Evolutionary conservation across 202 grass and related monocot species (phyloP).

Genomic region (Dendrocalamus latiflorus): DNA sequence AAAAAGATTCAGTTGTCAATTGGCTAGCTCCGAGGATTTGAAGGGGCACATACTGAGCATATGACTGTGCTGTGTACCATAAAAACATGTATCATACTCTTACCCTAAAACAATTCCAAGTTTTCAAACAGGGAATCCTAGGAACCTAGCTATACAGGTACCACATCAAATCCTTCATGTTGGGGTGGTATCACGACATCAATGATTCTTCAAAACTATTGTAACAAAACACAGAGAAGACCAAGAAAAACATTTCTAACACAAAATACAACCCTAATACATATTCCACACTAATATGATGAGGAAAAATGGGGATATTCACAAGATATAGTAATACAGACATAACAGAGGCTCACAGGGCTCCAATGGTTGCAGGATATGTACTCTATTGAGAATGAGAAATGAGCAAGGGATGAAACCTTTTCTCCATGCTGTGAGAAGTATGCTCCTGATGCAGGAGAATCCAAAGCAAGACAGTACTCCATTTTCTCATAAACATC

Average conservation of each 20-base stretch:
- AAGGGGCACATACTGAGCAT: neutral
- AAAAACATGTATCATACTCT: conserved; percentile 3
- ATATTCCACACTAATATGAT: neutral
- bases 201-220: neutral
- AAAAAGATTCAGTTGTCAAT: too few relatives aligned
- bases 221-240: conserved; percentile 27
- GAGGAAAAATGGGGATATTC: neutral
- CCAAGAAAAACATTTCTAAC: conserved; percentile 2
- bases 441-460: too few relatives aligned
- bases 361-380: conserved; percentile 3
- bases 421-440: too few relatives aligned
- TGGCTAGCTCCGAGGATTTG: conserved; percentile 19
- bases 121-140: conserved; percentile 13
- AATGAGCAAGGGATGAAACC: too few relatives aligned
- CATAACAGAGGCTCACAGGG: neutral
- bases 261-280: neutral
- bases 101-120: neutral
- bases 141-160: neutral
- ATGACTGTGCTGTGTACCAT: neutral
- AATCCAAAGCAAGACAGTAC: too few relatives aligned
- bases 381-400: too few relatives aligned
- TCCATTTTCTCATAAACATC: too few relatives aligned
- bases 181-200: neutral
- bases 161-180: neutral
- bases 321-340: conserved; percentile 10